These are phyloP conservation scores for Blastobotrys persicus DNA, from an alignment of 1,139 yeast species.

Conservation along the genomic window DNA sequence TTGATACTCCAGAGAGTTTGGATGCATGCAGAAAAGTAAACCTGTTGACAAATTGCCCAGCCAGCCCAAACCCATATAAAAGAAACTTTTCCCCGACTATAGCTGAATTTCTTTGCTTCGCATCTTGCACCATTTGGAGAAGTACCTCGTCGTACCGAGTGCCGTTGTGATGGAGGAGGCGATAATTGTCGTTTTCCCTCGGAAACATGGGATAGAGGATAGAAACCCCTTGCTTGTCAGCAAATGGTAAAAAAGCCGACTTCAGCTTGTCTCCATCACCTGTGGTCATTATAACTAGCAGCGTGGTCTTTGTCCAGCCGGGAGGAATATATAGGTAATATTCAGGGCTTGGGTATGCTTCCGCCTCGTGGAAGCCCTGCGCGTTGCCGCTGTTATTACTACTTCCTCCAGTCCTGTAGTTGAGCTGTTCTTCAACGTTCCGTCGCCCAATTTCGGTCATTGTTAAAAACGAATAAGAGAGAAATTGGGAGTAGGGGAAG, in stretches of 20 bases:
- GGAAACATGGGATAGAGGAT: not conserved
- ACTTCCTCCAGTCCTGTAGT: not conserved
- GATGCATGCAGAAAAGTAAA: constrained; percentile 5
- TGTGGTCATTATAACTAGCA: constrained; percentile 1
- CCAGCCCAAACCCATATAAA: not conserved
- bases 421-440: not conserved
- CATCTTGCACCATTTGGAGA: constrained; percentile 1
- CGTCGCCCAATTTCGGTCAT: not conserved
- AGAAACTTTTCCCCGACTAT: not conserved
- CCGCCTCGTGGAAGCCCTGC: not conserved
- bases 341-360: not conserved
- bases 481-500: not conserved
- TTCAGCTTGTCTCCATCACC: not conserved
- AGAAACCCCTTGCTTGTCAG: not conserved
- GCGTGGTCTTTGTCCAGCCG: not conserved
- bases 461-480: not conserved
- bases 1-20: not conserved
- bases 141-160: not conserved
- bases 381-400: not conserved
- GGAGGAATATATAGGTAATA: not conserved
- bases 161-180: constrained; percentile 1
- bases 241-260: not conserved
- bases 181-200: not conserved
- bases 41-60: constrained; percentile 1
- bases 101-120: not conserved